phyloP scores from a whole-genome alignment of 345 rosid genomes.

The Camelina laxa region DNA sequence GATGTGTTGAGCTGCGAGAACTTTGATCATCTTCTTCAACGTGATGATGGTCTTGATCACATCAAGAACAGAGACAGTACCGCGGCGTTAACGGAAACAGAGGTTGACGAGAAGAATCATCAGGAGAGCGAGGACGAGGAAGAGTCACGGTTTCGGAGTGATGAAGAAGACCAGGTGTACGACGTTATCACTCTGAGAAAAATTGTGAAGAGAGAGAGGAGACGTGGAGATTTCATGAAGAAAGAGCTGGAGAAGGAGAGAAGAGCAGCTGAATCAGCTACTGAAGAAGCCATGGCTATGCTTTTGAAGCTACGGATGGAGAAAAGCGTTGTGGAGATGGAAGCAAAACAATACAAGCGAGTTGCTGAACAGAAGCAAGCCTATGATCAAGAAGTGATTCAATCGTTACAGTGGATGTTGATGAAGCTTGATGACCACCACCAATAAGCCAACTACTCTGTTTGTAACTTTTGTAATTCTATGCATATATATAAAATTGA shows the following conservation, averaged over 20 bases:
- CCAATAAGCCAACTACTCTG: conserved; percentile 4
- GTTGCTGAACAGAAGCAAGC: conserved; percentile 62
- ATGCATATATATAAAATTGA: conserved; percentile 8
- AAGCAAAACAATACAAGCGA: conserved; percentile 61
- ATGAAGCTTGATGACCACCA: conserved; percentile 49
- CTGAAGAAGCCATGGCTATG: conserved; percentile 88
- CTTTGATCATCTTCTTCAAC: conserved; percentile 31
- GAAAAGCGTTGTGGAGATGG: conserved; percentile 64
- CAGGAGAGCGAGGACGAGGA: conserved; percentile 24
- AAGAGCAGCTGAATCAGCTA: conserved; percentile 70
- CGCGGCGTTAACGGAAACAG: conserved; percentile 22
- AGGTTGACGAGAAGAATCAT: conserved; percentile 10
- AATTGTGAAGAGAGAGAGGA: conserved; percentile 67
- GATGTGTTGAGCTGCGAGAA: conserved; percentile 5
- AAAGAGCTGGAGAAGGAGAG: conserved; percentile 80
- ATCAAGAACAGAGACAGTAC: conserved; percentile 26
- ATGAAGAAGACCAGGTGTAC: conserved; percentile 56
- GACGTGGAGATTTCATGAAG: conserved; percentile 47
- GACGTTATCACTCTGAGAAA: conserved; percentile 60
- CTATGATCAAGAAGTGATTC: conserved; percentile 63
- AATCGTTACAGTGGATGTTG: conserved; percentile 60
- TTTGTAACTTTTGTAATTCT: not conserved
- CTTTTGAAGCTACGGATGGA: conserved; percentile 72
- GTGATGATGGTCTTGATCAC: conserved; percentile 26
- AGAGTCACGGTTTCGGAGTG: conserved; percentile 40